Evolutionary conservation across 352 stramenopile genomes (phyloP).

Genomic region (Plasmopara viticola): DNA sequence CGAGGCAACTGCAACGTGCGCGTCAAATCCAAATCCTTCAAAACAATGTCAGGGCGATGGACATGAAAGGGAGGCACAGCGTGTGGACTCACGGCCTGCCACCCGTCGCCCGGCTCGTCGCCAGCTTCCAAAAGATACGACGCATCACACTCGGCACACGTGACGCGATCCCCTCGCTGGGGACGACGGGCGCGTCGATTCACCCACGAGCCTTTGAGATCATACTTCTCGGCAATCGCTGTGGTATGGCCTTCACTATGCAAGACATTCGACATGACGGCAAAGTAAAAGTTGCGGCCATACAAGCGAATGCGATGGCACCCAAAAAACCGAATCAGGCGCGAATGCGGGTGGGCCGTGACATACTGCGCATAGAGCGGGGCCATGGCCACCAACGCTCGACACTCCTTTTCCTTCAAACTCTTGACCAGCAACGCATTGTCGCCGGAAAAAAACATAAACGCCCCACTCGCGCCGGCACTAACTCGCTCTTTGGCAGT

Average conservation of each 20-base stretch:
- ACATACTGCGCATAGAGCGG: slow-evolving; percentile 64
- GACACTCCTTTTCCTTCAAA: slow-evolving; percentile 69
- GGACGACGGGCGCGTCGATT: slow-evolving; percentile 46
- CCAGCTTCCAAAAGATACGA: slow-evolving; percentile 36
- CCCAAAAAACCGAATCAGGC: slow-evolving; percentile 83
- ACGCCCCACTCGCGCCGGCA: slow-evolving; percentile 67
- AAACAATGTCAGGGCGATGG: slow-evolving; percentile 58
- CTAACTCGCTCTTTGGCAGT: slow-evolving; percentile 76
- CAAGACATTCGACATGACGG: slow-evolving; percentile 78
- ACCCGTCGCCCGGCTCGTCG: slow-evolving; percentile 12
- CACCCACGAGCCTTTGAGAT: slow-evolving; percentile 73
- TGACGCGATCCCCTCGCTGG: slow-evolving; percentile 47
- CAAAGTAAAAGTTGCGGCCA: slow-evolving; percentile 75
- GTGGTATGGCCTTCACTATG: slow-evolving; percentile 47
- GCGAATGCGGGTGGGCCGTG: slow-evolving; percentile 43
- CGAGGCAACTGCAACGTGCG: slow-evolving; percentile 37
- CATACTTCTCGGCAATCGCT: slow-evolving; percentile 66
- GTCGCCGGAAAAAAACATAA: slow-evolving; percentile 81
- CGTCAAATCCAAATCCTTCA: slow-evolving; percentile 64
- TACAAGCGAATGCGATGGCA: slow-evolving; percentile 79
- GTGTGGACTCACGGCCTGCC: too few species aligned
- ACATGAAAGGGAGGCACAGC: slow-evolving; percentile 27
- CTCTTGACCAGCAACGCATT: slow-evolving; percentile 77
- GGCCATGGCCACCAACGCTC: slow-evolving; percentile 65
- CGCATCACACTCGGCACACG: slow-evolving; percentile 60